These are phyloP conservation scores for Chaetomiaceae sp. DNA, from an alignment of 2,329 filamentous ascomycete species.

Conservation along the genomic window DNA sequence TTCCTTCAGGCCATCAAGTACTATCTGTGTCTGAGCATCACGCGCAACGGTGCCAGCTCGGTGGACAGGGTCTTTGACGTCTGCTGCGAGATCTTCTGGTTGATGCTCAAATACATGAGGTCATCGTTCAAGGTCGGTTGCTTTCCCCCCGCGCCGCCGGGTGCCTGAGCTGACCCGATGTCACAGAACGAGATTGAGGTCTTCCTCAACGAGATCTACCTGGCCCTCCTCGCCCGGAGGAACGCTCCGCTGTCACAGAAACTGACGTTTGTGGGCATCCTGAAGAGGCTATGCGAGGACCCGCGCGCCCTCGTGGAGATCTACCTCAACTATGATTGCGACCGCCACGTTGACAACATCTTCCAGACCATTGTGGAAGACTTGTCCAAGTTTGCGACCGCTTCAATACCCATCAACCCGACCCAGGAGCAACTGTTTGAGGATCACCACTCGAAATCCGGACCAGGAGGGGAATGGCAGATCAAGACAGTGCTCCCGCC, in stretches of 20 bases:
- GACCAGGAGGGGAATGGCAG: slow-evolving; percentile 72
- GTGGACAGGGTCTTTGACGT: slow-evolving; percentile 91
- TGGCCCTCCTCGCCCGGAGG: slow-evolving; percentile 83
- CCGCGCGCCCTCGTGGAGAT: slow-evolving; percentile 87
- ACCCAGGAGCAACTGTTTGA: slow-evolving; percentile 82
- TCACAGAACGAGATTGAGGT: slow-evolving; percentile 90
- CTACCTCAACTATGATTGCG: slow-evolving; percentile 98
- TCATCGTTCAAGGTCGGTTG: slow-evolving; percentile 80
- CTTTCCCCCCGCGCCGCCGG: no score
- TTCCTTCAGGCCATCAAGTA: slow-evolving; percentile 96
- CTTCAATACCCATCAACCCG: slow-evolving; percentile 69
- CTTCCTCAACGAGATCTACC: slow-evolving; percentile 94
- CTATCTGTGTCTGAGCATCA: slow-evolving; percentile 91
- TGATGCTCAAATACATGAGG: slow-evolving; percentile 91
- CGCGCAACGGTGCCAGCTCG: slow-evolving; percentile 90
- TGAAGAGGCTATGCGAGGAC: slow-evolving; percentile 80
- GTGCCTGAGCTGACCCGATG: slow-evolving; percentile 4
- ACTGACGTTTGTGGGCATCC: slow-evolving; percentile 80
- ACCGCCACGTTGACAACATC: slow-evolving; percentile 92
- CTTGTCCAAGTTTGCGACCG: slow-evolving; percentile 78
- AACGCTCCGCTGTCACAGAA: slow-evolving; percentile 88
- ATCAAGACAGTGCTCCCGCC: slow-evolving; percentile 80
- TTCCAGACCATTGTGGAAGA: slow-evolving; percentile 95
- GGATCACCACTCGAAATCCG: slow-evolving; percentile 64
- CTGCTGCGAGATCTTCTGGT: slow-evolving; percentile 95